phyloP scores from a whole-genome alignment of 2,329 filamentous ascomycete genomes.

The Coniochaeta sp. region DNA sequence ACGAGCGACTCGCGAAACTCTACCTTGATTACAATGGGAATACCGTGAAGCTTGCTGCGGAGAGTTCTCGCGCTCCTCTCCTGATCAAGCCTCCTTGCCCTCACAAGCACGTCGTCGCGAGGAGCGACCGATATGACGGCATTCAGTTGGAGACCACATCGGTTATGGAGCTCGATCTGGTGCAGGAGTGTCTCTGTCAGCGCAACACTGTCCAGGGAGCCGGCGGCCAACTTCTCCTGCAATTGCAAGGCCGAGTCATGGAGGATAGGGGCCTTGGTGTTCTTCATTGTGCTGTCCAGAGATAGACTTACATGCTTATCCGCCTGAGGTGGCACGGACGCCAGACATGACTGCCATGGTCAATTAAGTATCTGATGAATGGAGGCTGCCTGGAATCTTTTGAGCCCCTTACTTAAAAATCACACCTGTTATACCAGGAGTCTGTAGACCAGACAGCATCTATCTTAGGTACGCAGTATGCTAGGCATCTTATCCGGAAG shows the following conservation, averaged over 20 bases:
- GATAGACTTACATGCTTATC: not conserved
- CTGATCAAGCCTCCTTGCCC: conserved; percentile 28
- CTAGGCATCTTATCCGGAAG: too few species aligned
- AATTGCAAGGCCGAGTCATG: conserved; percentile 4
- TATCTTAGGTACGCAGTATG: too few species aligned
- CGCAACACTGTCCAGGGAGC: conserved; percentile 11
- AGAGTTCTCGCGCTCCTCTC: conserved; percentile 25
- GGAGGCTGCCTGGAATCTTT: not conserved
- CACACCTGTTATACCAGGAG: too few species aligned
- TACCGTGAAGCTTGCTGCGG: conserved; percentile 31
- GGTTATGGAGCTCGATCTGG: conserved; percentile 16
- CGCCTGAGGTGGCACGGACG: not conserved
- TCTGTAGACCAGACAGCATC: too few species aligned
- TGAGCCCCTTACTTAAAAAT: not conserved
- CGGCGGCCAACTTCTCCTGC: conserved; percentile 4
- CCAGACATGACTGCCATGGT: not conserved
- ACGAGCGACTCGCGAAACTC: not conserved
- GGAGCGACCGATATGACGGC: conserved; percentile 29
- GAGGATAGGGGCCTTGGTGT: not conserved
- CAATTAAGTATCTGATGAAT: not conserved
- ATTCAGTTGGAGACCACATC: conserved; percentile 10
- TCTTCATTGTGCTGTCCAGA: not conserved
- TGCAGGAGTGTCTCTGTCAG: conserved; percentile 11
- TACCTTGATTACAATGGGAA: conserved; percentile 29
- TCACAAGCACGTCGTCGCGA: conserved; percentile 22